A percentile compares a stretch with the other conserved stretches of the same genome.
Conservation (phyloP, 345 rosid genomes). For the Garcia nutans region DNA sequence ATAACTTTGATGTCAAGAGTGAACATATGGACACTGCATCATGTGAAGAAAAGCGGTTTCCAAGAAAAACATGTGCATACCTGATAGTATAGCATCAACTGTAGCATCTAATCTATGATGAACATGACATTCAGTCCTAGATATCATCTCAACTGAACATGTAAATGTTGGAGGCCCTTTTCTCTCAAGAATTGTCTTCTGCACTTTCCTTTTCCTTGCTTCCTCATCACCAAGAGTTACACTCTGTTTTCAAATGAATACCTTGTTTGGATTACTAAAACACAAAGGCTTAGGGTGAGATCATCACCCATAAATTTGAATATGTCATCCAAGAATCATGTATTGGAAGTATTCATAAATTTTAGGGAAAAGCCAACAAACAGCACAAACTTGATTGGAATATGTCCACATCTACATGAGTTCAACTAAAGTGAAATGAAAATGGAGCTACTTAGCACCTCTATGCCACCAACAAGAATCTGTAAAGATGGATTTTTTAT, state of each 20-base stretch:
- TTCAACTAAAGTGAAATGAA: slow-evolving; percentile 5
- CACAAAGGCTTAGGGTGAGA: background rate
- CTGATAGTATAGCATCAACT: slow-evolving; percentile 85
- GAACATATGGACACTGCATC: background rate
- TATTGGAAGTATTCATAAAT: background rate
- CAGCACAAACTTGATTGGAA: slow-evolving; percentile 2
- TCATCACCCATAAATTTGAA: background rate
- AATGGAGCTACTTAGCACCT: slow-evolving; percentile 44
- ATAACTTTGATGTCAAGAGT: slow-evolving; percentile 11
- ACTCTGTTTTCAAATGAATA: slow-evolving; percentile 48
- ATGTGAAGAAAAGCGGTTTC: background rate
- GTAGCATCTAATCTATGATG: slow-evolving; percentile 85
- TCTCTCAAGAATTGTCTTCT: slow-evolving; percentile 93
- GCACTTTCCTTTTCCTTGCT: slow-evolving; percentile 90
- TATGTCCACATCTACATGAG: slow-evolving; percentile 4
- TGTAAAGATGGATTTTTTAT: slow-evolving; percentile 91
- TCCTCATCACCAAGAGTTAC: slow-evolving; percentile 95
- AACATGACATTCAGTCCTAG: slow-evolving; percentile 76
- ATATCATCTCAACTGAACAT: slow-evolving; percentile 88
- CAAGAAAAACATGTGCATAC: slow-evolving; percentile 31
- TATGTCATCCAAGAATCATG: background rate
- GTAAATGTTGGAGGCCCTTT: slow-evolving; percentile 84
- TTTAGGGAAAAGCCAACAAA: background rate
- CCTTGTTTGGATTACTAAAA: slow-evolving; percentile 3
- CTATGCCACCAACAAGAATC: slow-evolving; percentile 90